Evolutionary conservation across 2,329 filamentous ascomycete genomes (phyloP).

Genomic region (Stachybotrys chartarum): DNA sequence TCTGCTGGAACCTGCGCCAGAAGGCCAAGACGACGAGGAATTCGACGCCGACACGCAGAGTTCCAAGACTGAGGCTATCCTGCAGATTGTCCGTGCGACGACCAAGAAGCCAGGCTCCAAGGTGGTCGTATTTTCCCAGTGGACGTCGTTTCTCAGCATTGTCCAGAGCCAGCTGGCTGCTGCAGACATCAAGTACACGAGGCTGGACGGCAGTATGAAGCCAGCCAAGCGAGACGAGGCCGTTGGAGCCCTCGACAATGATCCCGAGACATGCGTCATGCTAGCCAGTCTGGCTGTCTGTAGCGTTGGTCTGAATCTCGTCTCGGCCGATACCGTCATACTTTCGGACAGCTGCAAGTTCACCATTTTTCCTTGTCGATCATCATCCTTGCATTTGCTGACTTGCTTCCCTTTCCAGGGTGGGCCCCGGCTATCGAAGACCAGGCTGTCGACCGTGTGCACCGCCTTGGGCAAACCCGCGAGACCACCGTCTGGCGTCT

Average conservation of each 20-base stretch:
- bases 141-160: slow-evolving; percentile 67
- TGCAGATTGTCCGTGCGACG: slow-evolving; percentile 67
- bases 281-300: slow-evolving; percentile 78
- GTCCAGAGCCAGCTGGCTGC: slow-evolving; percentile 60
- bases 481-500: slow-evolving; percentile 74
- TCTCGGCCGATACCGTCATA: slow-evolving; percentile 79
- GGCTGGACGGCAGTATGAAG: slow-evolving; percentile 77
- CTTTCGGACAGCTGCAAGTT: slow-evolving; percentile 65
- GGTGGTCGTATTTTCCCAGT: slow-evolving; percentile 69
- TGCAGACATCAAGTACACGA: slow-evolving; percentile 55
- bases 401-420: slow-evolving; percentile 36
- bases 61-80: slow-evolving; percentile 74
- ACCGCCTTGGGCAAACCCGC: slow-evolving; percentile 75
- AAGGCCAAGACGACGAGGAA: slow-evolving; percentile 38
- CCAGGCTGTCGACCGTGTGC: slow-evolving; percentile 82
- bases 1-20: slow-evolving; percentile 57
- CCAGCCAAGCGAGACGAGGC: slow-evolving; percentile 63
- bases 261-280: slow-evolving; percentile 64
- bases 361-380: background rate
- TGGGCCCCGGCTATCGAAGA: slow-evolving; percentile 93
- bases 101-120: slow-evolving; percentile 58
- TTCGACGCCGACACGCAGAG: slow-evolving; percentile 61
- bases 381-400: background rate
- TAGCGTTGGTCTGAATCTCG: slow-evolving; percentile 79
- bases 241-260: slow-evolving; percentile 58